These are phyloP conservation scores for Candida buenavistaensis DNA, from an alignment of 1,139 yeast species.

Conservation along the genomic window DNA sequence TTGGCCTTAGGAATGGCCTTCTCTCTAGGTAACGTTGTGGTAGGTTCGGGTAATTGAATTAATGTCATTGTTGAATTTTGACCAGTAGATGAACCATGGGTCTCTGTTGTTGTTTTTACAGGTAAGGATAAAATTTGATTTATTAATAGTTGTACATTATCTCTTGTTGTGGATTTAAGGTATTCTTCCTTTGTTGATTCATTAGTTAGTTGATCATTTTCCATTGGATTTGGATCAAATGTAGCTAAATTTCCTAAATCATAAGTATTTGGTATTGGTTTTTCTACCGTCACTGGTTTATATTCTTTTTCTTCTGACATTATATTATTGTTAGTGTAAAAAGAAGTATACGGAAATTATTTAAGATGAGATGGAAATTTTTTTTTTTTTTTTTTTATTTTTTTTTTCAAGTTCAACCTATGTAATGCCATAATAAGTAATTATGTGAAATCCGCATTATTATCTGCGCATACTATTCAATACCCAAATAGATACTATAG, in stretches of 20 bases:
- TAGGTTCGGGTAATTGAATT: conserved; percentile 82
- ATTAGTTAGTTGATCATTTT: conserved; percentile 51
- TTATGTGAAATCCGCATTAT: background rate
- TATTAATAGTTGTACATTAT: conserved; percentile 85
- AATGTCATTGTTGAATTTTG: conserved; percentile 80
- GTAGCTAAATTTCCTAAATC: conserved; percentile 89
- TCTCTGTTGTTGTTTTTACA: conserved; percentile 78
- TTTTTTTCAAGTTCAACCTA: background rate
- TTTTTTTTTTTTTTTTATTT: conserved; percentile 1
- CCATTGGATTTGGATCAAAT: conserved; percentile 83
- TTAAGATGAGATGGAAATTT: conserved; percentile 8
- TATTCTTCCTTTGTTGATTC: conserved; percentile 65
- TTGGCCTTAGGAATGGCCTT: conserved; percentile 92
- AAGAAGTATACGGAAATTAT: too few species aligned
- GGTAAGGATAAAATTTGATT: conserved; percentile 92
- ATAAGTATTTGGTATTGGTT: conserved; percentile 79
- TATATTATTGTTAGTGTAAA: background rate
- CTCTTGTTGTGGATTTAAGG: conserved; percentile 74
- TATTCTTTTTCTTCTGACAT: conserved; percentile 32
- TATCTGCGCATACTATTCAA: conserved; percentile 42
- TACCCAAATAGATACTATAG: conserved; percentile 59
- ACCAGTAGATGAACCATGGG: conserved; percentile 58
- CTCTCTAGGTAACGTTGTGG: conserved; percentile 86
- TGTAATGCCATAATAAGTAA: too few species aligned
- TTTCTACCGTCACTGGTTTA: conserved; percentile 83